Evolutionary conservation across 495 filamentous ascomycete genomes (phyloP).

Genomic region (Astrothelium macrocarpum): DNA sequence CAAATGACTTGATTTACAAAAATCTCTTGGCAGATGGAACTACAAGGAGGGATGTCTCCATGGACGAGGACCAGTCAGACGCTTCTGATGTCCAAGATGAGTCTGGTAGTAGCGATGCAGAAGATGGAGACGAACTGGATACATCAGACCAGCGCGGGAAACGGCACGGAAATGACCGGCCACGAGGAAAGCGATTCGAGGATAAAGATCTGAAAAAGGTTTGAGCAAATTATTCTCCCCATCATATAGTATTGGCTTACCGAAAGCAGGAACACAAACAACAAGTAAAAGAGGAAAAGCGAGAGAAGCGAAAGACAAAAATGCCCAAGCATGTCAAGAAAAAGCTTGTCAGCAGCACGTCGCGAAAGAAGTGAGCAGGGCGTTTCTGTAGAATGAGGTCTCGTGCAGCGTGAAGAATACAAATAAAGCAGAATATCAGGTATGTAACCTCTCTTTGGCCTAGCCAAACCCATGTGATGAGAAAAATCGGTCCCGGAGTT

Average conservation of each 20-base stretch:
- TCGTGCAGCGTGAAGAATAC: not conserved
- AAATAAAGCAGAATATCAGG: not conserved
- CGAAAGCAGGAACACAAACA: constrained; percentile 60
- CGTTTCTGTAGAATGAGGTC: not conserved
- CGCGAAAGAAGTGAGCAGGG: constrained; percentile 27
- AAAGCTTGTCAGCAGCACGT: constrained; percentile 46
- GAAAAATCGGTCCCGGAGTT: not conserved
- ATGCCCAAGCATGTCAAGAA: constrained; percentile 95
- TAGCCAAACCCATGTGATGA: not conserved
- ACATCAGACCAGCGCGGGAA: not conserved
- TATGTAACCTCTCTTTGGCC: not conserved
- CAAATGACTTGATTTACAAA: constrained; percentile 66
- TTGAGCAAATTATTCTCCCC: constrained; percentile 15
- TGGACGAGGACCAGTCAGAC: constrained; percentile 35
- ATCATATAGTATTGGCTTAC: constrained; percentile 15
- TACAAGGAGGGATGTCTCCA: constrained; percentile 15
- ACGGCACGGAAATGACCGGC: constrained; percentile 42
- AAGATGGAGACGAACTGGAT: constrained; percentile 32
- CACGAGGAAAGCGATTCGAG: constrained; percentile 79
- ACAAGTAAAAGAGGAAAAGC: constrained; percentile 88
- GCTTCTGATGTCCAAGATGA: constrained; percentile 28
- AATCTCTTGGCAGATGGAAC: constrained; percentile 57
- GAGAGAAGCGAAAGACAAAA: constrained; percentile 82
- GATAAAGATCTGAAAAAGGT: constrained; percentile 81
- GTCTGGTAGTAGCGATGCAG: constrained; percentile 35